Evolutionary conservation across 805 yeast species (phyloP).

Genomic region (Saturnispora silvae): DNA sequence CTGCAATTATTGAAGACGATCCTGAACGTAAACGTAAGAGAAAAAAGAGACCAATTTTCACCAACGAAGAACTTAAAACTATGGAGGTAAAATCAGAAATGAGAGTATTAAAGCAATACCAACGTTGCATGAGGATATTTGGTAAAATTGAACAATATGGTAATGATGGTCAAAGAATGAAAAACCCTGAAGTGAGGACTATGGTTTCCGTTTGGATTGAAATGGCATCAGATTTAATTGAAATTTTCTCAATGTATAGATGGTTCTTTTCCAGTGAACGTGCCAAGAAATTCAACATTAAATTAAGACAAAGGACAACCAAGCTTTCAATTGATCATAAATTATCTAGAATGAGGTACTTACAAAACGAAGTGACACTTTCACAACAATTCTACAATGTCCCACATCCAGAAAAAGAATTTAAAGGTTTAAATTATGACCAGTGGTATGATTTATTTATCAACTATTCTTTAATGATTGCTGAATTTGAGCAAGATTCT

Average conservation of each 20-base stretch:
- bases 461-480: slow-evolving; percentile 61
- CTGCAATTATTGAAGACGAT: slow-evolving; percentile 24
- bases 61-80: slow-evolving; percentile 19
- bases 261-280: slow-evolving; percentile 73
- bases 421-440: slow-evolving; percentile 67
- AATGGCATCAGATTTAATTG: slow-evolving; percentile 70
- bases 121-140: slow-evolving; percentile 40
- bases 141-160: slow-evolving; percentile 30
- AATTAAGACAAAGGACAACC: slow-evolving; percentile 50
- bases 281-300: slow-evolving; percentile 58
- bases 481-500: slow-evolving; percentile 41
- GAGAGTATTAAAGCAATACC: slow-evolving; percentile 35
- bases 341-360: slow-evolving; percentile 53
- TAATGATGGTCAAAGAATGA: slow-evolving; percentile 23
- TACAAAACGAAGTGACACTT: slow-evolving; percentile 46
- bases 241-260: slow-evolving; percentile 66
- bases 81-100: slow-evolving; percentile 25
- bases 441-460: slow-evolving; percentile 81
- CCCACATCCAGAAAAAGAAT: slow-evolving; percentile 41
- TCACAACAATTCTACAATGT: slow-evolving; percentile 19
- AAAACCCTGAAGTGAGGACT: slow-evolving; percentile 13
- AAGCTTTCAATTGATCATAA: slow-evolving; percentile 63
- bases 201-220: slow-evolving; percentile 75
- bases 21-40: slow-evolving; percentile 18
- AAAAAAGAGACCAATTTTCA: slow-evolving; percentile 16